Conservation (phyloP, 768 basidiomycete species). For the Chalciporus piperatus region DNA sequence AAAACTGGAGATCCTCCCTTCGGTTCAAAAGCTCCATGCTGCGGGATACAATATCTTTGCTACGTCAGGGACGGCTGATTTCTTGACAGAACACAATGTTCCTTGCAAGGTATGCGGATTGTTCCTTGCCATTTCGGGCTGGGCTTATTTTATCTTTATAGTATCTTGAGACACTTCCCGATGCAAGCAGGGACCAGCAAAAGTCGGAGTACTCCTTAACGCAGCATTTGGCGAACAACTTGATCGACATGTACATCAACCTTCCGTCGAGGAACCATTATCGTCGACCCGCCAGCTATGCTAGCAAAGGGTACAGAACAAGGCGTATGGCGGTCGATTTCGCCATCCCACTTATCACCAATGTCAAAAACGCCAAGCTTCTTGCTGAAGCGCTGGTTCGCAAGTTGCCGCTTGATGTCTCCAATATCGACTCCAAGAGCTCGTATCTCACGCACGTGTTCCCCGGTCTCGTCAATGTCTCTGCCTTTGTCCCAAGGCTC, state of each 20-base stretch:
- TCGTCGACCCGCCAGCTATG: conserved; percentile 94
- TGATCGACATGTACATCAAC: conserved; percentile 99
- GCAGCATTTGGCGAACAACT: conserved; percentile 92
- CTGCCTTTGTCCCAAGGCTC: conserved; percentile 80
- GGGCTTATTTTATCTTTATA: conserved; percentile 27
- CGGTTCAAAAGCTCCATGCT: conserved; percentile 89
- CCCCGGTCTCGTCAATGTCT: conserved; percentile 88
- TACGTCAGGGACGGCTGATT: conserved; percentile 95
- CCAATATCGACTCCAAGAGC: conserved; percentile 88
- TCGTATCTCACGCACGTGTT: conserved; percentile 88
- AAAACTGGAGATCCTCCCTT: conserved; percentile 93
- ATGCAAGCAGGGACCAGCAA: conserved; percentile 69
- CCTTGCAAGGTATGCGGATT: conserved; percentile 75
- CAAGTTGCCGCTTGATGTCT: conserved; percentile 87
- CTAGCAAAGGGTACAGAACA: conserved; percentile 94
- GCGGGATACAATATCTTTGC: conserved; percentile 97
- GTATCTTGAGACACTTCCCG: conserved; percentile 88
- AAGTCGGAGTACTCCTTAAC: conserved; percentile 98
- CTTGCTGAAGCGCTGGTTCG: conserved; percentile 90
- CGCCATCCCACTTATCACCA: conserved; percentile 94
- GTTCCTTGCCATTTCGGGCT: neutral
- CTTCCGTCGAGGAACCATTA: conserved; percentile 97
- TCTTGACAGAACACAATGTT: conserved; percentile 94
- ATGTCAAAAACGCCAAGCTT: conserved; percentile 98
- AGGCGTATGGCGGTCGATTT: conserved; percentile 99